Conservation (phyloP, 2,329 filamentous ascomycete species). For the Xylaria sp. region DNA sequence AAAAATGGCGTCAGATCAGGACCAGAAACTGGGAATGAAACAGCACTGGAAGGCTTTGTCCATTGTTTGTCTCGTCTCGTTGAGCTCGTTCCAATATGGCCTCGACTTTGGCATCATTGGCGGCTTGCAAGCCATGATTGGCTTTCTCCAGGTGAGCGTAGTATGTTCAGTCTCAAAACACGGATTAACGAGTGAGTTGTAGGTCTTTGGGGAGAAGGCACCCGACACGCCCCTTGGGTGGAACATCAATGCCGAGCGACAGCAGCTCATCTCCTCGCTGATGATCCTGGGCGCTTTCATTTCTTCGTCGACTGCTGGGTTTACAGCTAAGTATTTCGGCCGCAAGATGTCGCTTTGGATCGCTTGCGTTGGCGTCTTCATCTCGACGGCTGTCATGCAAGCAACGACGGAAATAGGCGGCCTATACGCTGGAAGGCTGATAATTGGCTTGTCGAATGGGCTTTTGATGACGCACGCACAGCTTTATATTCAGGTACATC, state of each 20-base stretch:
- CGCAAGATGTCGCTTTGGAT: constrained; percentile 48
- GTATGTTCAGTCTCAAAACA: not conserved
- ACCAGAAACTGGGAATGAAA: constrained; percentile 28
- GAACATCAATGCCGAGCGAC: constrained; percentile 45
- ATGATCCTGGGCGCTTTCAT: constrained; percentile 56
- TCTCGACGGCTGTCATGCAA: constrained; percentile 59
- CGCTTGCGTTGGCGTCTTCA: constrained; percentile 43
- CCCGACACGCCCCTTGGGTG: constrained; percentile 35
- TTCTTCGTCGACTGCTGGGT: constrained; percentile 49
- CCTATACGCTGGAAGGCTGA: constrained; percentile 54
- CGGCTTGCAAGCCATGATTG: constrained; percentile 43
- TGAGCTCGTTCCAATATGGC: constrained; percentile 43
- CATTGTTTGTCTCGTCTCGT: constrained; percentile 38
- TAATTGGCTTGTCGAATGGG: constrained; percentile 52
- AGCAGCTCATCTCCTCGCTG: constrained; percentile 55
- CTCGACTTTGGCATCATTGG: constrained; percentile 43
- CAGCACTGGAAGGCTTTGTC: constrained; percentile 39
- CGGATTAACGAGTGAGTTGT: constrained; percentile 9
- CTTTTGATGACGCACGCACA: constrained; percentile 47
- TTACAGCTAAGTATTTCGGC: constrained; percentile 45
- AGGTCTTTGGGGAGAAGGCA: constrained; percentile 39
- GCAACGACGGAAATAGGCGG: constrained; percentile 52
- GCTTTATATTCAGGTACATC: constrained; percentile 33
- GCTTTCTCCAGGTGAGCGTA: constrained; percentile 38
- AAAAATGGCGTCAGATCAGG: constrained; percentile 31